A percentile compares a stretch with the other conserved stretches of the same genome.
These are phyloP conservation scores for Penicillium sp. DNA, from an alignment of 2,329 filamentous ascomycete genomes.

Conservation along the genomic window DNA sequence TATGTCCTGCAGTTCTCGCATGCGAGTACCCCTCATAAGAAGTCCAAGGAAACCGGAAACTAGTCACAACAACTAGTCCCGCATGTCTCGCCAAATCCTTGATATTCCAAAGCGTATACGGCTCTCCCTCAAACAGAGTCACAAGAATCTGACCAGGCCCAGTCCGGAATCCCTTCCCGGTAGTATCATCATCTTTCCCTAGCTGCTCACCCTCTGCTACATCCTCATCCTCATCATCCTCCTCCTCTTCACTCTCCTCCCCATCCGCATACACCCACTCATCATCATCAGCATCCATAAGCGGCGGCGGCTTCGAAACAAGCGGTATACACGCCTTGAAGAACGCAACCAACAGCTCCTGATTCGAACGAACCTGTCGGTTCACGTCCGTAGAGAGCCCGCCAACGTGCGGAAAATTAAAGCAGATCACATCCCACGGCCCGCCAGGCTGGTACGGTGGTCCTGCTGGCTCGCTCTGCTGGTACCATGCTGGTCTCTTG, in stretches of 20 bases:
- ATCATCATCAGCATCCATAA: constrained; percentile 20
- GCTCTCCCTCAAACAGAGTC: constrained; percentile 88
- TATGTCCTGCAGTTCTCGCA: constrained; percentile 47
- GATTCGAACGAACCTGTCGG: constrained; percentile 88
- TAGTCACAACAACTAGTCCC: constrained; percentile 46
- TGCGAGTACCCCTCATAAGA: constrained; percentile 50
- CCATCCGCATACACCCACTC: constrained; percentile 27
- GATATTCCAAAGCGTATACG: constrained; percentile 95
- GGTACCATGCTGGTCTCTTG: constrained; percentile 31
- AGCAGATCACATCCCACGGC: constrained; percentile 74
- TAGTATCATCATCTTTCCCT: constrained; percentile 13
- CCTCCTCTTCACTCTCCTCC: constrained; percentile 14
- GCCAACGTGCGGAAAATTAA: constrained; percentile 97
- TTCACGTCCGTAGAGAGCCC: constrained; percentile 91
- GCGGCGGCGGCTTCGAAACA: constrained; percentile 30
- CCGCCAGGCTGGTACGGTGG: constrained; percentile 22
- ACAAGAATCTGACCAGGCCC: constrained; percentile 64
- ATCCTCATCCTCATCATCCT: constrained; percentile 19
- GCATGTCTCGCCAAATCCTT: constrained; percentile 76
- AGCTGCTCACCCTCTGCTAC: constrained; percentile 12
- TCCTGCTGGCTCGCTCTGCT: constrained; percentile 13
- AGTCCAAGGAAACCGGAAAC: constrained; percentile 49
- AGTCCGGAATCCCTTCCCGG: constrained; percentile 23
- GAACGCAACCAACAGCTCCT: constrained; percentile 55
- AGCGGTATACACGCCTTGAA: constrained; percentile 47